Evolutionary conservation across 495 filamentous ascomycete genomes (phyloP).

Genomic region (Penicillium malachiteum): DNA sequence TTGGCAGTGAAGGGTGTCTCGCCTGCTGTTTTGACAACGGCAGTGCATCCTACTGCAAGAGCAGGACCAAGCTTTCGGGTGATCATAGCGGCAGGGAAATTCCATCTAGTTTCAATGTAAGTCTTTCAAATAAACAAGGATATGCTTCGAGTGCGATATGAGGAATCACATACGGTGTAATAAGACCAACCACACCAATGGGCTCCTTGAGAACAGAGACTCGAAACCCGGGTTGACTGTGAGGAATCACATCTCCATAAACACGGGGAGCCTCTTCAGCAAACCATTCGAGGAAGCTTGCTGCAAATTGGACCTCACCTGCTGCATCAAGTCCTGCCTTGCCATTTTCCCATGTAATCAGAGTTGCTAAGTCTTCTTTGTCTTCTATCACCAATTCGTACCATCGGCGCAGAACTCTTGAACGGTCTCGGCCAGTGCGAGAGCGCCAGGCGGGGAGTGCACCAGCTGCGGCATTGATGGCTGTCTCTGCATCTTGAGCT

Average conservation of each 20-base stretch:
- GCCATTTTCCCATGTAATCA: slow-evolving; percentile 60
- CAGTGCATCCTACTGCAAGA: slow-evolving; percentile 52
- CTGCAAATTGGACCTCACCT: slow-evolving; percentile 70
- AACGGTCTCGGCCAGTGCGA: not conserved
- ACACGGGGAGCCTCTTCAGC: slow-evolving; percentile 67
- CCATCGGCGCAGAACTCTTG: slow-evolving; percentile 3
- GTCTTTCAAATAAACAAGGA: not conserved
- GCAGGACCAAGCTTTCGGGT: slow-evolving; percentile 71
- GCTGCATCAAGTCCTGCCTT: slow-evolving; percentile 72
- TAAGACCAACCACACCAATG: slow-evolving; percentile 30
- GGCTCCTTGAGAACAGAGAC: slow-evolving; percentile 29
- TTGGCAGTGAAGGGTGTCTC: slow-evolving; percentile 50
- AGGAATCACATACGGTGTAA: slow-evolving; percentile 16
- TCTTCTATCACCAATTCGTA: slow-evolving; percentile 66
- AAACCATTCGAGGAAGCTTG: slow-evolving; percentile 80
- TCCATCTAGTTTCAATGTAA: slow-evolving; percentile 50
- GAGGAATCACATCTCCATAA: slow-evolving; percentile 71
- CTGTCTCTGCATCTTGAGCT: slow-evolving; percentile 2
- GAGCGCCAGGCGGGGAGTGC: slow-evolving; percentile 5
- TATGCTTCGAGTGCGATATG: not conserved
- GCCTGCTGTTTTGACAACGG: slow-evolving; percentile 50
- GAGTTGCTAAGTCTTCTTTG: slow-evolving; percentile 64
- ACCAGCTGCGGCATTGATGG: not conserved
- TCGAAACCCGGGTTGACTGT: slow-evolving; percentile 42
- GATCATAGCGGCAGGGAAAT: slow-evolving; percentile 84